phyloP scores from a whole-genome alignment of 768 basidiomycete genomes.

The Daedaleopsis sinensis region DNA sequence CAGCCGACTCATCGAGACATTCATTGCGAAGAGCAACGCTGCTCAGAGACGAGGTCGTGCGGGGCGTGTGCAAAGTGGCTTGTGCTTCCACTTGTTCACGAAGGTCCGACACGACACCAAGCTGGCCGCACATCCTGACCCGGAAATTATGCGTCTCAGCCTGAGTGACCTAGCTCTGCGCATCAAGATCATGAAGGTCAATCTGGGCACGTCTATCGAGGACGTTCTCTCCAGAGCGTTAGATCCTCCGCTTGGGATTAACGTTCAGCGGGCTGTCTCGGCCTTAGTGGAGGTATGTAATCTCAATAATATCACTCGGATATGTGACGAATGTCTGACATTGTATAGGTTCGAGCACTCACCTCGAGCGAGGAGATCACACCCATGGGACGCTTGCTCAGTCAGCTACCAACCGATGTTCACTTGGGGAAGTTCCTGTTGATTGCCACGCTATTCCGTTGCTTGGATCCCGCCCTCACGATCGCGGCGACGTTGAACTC shows the following conservation, averaged over 20 bases:
- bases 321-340: not conserved
- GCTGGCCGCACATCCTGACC: conserved; percentile 89
- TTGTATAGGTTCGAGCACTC: conserved; percentile 75
- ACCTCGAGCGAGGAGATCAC: conserved; percentile 90
- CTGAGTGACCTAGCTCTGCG: conserved; percentile 89
- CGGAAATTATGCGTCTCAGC: conserved; percentile 94
- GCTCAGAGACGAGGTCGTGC: conserved; percentile 88
- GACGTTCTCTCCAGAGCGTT: conserved; percentile 86
- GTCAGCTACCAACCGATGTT: conserved; percentile 93
- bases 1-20: conserved; percentile 89
- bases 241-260: conserved; percentile 85
- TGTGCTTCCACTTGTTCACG: conserved; percentile 97
- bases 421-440: conserved; percentile 94
- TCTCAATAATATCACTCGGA: not conserved
- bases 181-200: conserved; percentile 93
- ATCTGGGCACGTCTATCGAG: conserved; percentile 83
- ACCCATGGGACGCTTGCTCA: conserved; percentile 87
- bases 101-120: conserved; percentile 81
- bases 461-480: conserved; percentile 94
- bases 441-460: conserved; percentile 80
- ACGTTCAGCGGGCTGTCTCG: conserved; percentile 88
- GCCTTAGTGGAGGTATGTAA: conserved; percentile 81
- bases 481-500: conserved; percentile 92
- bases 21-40: conserved; percentile 90
- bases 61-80: conserved; percentile 85